These are phyloP conservation scores for Aspergillus sp. DNA, from an alignment of 2,329 filamentous ascomycete genomes.

Conservation along the genomic window DNA sequence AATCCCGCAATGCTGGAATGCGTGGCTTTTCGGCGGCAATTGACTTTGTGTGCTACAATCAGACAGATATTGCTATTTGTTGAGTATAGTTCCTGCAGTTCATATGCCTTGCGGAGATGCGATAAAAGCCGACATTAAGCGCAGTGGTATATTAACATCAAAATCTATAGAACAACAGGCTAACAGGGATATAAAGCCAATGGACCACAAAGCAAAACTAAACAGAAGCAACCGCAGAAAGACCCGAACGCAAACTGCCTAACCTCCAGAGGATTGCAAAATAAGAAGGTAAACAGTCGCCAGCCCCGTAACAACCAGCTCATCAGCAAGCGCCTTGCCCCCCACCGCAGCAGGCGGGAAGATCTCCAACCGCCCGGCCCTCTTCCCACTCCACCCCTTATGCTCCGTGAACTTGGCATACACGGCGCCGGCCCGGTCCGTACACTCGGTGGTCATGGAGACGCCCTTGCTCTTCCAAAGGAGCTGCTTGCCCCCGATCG, in stretches of 20 bases:
- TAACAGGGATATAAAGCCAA: neutral
- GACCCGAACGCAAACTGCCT: too few species aligned
- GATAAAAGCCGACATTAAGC: too few species aligned
- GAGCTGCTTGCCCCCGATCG: neutral
- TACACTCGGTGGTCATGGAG: neutral
- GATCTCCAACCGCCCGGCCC: slow-evolving; percentile 7
- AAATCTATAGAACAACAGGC: too few species aligned
- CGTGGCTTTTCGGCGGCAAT: too few species aligned
- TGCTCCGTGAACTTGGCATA: neutral
- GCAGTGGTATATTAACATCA: too few species aligned
- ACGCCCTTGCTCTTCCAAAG: neutral
- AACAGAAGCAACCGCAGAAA: too few species aligned
- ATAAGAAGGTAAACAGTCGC: slow-evolving; percentile 6
- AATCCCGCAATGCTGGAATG: too few species aligned
- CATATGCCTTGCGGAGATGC: too few species aligned
- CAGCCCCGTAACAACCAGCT: slow-evolving; percentile 12
- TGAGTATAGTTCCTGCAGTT: fast-evolving
- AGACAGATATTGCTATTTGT: too few species aligned
- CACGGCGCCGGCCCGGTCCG: neutral
- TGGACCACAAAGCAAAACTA: neutral
- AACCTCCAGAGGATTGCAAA: too few species aligned
- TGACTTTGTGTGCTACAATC: too few species aligned
- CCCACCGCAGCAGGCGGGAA: neutral
- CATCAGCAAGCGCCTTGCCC: neutral
- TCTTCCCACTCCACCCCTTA: neutral